Conservation (phyloP, 2,329 filamentous ascomycete genomes). For the Chrysoporthe puriensis region DNA sequence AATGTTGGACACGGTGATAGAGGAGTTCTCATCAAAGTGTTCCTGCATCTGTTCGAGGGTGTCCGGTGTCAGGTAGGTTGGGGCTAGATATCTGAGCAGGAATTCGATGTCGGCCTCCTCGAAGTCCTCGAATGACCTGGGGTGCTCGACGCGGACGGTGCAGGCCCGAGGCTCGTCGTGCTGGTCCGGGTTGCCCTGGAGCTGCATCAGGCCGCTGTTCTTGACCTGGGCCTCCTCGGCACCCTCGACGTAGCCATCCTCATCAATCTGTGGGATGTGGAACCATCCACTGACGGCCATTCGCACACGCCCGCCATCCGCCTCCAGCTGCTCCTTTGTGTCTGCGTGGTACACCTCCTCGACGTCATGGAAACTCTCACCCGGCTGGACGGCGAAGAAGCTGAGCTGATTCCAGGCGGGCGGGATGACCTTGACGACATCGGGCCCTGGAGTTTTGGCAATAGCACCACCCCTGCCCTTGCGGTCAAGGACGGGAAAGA, state of each 20-base stretch:
- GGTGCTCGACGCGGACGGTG: conserved; percentile 51
- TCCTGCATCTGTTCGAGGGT: conserved; percentile 81
- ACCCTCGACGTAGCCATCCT: conserved; percentile 87
- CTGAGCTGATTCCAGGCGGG: conserved; percentile 97
- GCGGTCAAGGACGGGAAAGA: conserved; percentile 74
- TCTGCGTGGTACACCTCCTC: conserved; percentile 89
- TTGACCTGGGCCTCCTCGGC: conserved; percentile 86
- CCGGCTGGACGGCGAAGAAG: conserved; percentile 97
- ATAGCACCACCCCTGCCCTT: conserved; percentile 71
- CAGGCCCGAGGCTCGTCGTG: conserved; percentile 79
- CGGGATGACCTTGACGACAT: conserved; percentile 81
- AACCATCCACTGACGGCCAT: conserved; percentile 99
- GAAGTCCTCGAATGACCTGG: conserved; percentile 55
- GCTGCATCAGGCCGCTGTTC: conserved; percentile 88
- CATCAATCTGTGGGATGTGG: conserved; percentile 93
- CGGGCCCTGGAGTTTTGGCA: conserved; percentile 79
- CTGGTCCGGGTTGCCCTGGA: conserved; percentile 88
- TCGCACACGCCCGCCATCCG: conserved; percentile 76
- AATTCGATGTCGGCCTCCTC: conserved; percentile 85
- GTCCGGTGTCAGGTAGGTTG: conserved; percentile 89
- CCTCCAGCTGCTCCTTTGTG: conserved; percentile 61
- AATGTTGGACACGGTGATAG: conserved; percentile 79
- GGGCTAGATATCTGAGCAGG: conserved; percentile 85
- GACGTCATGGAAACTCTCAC: conserved; percentile 98
- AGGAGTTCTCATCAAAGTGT: conserved; percentile 81